Evolutionary conservation across 129 eudicot genomes (phyloP), one percentile per base, ranked within the genome.

Genomic region (Chrysanthemum makinoi): DNA sequence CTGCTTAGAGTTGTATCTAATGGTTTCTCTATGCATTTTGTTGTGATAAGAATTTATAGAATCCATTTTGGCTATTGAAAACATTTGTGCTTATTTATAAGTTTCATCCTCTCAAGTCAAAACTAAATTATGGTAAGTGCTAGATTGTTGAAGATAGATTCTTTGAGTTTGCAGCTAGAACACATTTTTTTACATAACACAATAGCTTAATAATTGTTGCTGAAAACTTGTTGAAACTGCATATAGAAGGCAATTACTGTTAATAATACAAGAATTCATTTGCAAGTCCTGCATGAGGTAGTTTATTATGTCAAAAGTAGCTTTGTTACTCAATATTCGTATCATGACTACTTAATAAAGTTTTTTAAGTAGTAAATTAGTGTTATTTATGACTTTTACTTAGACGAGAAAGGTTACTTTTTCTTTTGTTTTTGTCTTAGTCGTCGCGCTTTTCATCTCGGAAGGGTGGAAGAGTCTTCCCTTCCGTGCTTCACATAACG

Each of bases 291-390:
- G n/a, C 18, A 50, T 50, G 55, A 50, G 26, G 48, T 72, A 48
- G 46, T 55, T 51, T 62, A 26, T 35, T 24, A 30, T 15, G 69
- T 30, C 63, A 73, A 70, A 72, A 47, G 69, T 46, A 64, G 28
- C 68, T 61, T 28, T 72, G 6, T 46, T 56, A 69, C 66, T 33
- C 58, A 62, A 49, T 64, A 73, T 62, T 50, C 30, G 77, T 62
- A 49, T 12, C 9, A 61, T 5, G 77, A 72, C 15, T 49, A 72
- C 69, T 48, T 62, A 1, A 55, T 44, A n/a, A 50, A 49, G 30
- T 49, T 28, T 5, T 62, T n/a, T 66, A 30, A 10, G 33, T 49
- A 39, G 46, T 39, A 54, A 15, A 51, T 16, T 62, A 33, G 54
- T 33, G 11, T 33, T 51, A 17, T 19, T 51, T 62, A 20, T 15